Base-by-base conservation (phyloP, 2,329 filamentous ascomycete genomes). In the Fusarium succisae region DNA sequence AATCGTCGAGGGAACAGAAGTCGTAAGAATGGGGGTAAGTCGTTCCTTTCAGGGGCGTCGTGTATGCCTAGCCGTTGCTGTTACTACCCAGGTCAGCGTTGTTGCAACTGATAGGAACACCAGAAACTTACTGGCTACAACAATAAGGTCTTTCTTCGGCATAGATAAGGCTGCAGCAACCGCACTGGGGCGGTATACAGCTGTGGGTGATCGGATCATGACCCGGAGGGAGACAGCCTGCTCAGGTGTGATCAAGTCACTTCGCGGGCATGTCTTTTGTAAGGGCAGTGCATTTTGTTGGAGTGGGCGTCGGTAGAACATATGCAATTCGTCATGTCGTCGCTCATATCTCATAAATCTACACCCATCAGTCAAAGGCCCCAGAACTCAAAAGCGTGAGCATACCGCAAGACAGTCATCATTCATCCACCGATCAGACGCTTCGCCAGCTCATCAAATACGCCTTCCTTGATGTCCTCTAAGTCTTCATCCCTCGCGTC, bases 361-460 rank as follows among this genome's bases (percentile, higher is more conserved):
- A 28, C 26, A 28, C 55, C 35, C 13, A 17, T 63, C 11, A 63
- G 43, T 37, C 48, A 58, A 58, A 8, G n/a, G 18, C n/a, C 26
- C 43, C 18, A n/a, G 17, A 50, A 35, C 39, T 43, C 6, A 14
- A 18, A n/a, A 24, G 14, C 26, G 14, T 6, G 14, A 39, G 28
- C 38, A 39, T 47, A 61, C 45, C 12, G 8, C n/a, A 15, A 47
- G 24, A 17, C 22, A 32, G 60, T 51, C 14, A 44, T 26, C 14
- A 37, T 43, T 59, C n/a, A 67, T 51, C 64, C 45, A 37, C 62
- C 28, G 1, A 53, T 22, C 39, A 67, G 15, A 43, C 65, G 65
- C 22, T 53, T 66, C n/a, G 62, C 65, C 17, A 67, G 26, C 39
- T 67, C 65, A 15, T 67, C 65, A 41, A 67, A 67, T 3, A 67